Conservation (phyloP, 805 yeast species). For the Starmerella scarabaei region DNA sequence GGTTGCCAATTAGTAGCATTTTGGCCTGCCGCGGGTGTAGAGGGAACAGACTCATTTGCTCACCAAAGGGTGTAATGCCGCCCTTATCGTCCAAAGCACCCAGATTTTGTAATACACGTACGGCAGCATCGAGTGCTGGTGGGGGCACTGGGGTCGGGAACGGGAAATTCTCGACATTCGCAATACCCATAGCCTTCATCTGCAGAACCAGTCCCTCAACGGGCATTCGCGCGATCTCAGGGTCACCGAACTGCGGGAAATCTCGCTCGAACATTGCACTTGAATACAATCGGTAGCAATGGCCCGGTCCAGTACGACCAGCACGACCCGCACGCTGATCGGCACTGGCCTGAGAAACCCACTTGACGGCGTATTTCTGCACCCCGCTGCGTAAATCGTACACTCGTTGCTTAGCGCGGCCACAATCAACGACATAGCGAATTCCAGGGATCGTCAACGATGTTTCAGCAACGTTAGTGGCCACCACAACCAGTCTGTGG, state of each 20-base stretch:
- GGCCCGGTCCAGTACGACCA: slow-evolving; percentile 98
- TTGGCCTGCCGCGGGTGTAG: slow-evolving; percentile 87
- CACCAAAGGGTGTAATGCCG: slow-evolving; percentile 64
- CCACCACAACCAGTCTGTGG: slow-evolving; percentile 77
- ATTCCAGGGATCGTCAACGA: slow-evolving; percentile 93
- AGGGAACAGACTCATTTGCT: slow-evolving; percentile 80
- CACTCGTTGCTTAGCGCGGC: slow-evolving; percentile 80
- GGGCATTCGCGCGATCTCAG: slow-evolving; percentile 91
- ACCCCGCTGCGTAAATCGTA: slow-evolving; percentile 76
- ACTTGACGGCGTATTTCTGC: slow-evolving; percentile 78
- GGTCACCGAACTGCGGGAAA: slow-evolving; percentile 67
- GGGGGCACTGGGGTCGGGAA: slow-evolving; percentile 89
- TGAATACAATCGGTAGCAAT: slow-evolving; percentile 80
- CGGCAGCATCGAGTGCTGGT: slow-evolving; percentile 46
- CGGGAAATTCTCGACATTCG: slow-evolving; percentile 80
- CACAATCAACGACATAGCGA: slow-evolving; percentile 88
- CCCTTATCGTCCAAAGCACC: slow-evolving; percentile 61
- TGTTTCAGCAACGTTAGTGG: slow-evolving; percentile 97
- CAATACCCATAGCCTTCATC: slow-evolving; percentile 96
- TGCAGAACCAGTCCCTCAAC: slow-evolving; percentile 89
- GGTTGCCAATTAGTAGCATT: slow-evolving; percentile 78
- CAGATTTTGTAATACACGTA: slow-evolving; percentile 49
- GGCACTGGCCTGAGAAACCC: slow-evolving; percentile 93
- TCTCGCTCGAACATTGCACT: slow-evolving; percentile 87
- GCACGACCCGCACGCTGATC: slow-evolving; percentile 95